Evolutionary conservation across 176 grass and related monocot species (phyloP).

Genomic region (Ensete glaucum): DNA sequence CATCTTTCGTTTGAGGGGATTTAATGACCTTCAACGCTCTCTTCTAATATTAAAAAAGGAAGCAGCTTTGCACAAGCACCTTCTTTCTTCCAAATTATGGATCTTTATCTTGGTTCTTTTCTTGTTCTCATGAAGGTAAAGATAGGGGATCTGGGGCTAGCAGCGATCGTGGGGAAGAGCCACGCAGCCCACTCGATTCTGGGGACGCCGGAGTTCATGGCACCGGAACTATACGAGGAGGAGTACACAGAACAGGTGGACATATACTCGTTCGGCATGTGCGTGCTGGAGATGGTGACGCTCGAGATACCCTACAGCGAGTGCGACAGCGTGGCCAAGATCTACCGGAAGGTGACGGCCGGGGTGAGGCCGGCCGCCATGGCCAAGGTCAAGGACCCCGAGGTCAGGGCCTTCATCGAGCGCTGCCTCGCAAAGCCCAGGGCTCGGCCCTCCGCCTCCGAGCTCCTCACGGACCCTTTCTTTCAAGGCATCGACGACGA

Average conservation of each 20-base stretch:
- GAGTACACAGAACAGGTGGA: constrained; percentile 89
- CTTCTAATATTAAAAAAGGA: too few relatives aligned
- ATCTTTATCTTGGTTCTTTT: too few relatives aligned
- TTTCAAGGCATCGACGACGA: constrained; percentile 51
- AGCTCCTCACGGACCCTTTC: constrained; percentile 75
- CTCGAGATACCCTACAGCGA: constrained; percentile 80
- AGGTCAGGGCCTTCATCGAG: constrained; percentile 67
- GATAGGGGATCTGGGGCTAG: constrained; percentile 87
- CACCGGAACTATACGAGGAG: constrained; percentile 92
- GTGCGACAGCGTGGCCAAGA: constrained; percentile 67
- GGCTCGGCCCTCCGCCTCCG: constrained; percentile 50
- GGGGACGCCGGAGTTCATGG: constrained; percentile 97
- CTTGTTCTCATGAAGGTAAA: constrained; percentile 41
- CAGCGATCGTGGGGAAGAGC: constrained; percentile 70
- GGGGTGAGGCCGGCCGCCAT: constrained; percentile 43
- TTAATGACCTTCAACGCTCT: too few relatives aligned
- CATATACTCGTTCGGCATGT: constrained; percentile 96
- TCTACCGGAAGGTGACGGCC: constrained; percentile 56
- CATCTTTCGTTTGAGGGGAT: neutral
- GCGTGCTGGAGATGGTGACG: constrained; percentile 95
- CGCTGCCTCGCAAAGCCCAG: constrained; percentile 59
- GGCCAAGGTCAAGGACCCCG: constrained; percentile 48
- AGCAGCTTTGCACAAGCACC: neutral
- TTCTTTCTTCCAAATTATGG: neutral
- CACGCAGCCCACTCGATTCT: constrained; percentile 83